Percentiles rank a stretch among this genome's conserved stretches.
These are phyloP conservation scores for Collybiopsis confluens DNA, from an alignment of 768 basidiomycete genomes.

Conservation along the genomic window DNA sequence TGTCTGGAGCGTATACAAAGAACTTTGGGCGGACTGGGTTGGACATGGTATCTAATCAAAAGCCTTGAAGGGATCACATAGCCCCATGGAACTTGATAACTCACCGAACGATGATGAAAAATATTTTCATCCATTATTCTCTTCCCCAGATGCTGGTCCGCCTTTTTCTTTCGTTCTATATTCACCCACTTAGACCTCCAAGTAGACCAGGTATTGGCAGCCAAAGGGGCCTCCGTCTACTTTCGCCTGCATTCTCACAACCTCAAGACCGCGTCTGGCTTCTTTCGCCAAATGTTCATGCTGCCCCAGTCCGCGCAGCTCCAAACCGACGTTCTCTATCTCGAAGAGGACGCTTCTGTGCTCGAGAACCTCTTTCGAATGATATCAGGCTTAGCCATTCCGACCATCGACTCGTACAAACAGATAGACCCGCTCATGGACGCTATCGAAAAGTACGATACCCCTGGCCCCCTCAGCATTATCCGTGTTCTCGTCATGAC, in stretches of 20 bases:
- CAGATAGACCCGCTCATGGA: conserved; percentile 52
- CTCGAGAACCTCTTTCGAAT: conserved; percentile 57
- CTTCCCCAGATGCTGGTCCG: conserved; percentile 37
- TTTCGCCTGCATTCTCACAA: conserved; percentile 60
- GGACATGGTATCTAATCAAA: too few species aligned
- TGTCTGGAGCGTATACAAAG: conserved; percentile 66
- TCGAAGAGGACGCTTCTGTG: conserved; percentile 53
- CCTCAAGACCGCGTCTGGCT: conserved; percentile 60
- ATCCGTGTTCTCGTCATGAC: conserved; percentile 55
- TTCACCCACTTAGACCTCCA: conserved; percentile 30
- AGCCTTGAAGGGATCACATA: not conserved
- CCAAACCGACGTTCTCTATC: conserved; percentile 32
- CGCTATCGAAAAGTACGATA: conserved; percentile 68
- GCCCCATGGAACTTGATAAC: conserved; percentile 1
- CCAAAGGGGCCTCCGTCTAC: conserved; percentile 38
- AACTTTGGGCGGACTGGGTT: conserved; percentile 28
- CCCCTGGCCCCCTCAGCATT: conserved; percentile 59
- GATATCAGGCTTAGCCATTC: conserved; percentile 55
- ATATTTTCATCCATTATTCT: conserved; percentile 48
- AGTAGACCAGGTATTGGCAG: conserved; percentile 51
- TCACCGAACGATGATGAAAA: not conserved
- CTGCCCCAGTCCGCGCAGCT: conserved; percentile 38
- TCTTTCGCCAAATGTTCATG: conserved; percentile 59
- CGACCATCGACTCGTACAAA: conserved; percentile 46
- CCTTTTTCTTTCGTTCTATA: too few species aligned